Evolutionary conservation across 2,329 filamentous ascomycete species (phyloP).

Genomic region (Colletotrichum sp.): DNA sequence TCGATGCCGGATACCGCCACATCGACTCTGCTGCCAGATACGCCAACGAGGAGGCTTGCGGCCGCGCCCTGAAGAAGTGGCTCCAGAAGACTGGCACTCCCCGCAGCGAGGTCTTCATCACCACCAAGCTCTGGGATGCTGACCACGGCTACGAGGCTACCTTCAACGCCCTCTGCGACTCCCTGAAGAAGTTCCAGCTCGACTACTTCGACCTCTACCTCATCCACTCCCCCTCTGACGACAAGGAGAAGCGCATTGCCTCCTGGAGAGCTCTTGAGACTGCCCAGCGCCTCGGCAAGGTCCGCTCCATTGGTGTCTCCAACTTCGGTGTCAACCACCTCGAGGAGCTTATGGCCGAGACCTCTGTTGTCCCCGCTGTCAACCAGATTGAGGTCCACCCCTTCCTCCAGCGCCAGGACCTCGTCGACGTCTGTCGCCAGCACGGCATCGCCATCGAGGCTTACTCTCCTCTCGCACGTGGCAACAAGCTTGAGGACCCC

Average conservation of each 20-base stretch:
- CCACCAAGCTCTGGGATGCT: conserved; percentile 43
- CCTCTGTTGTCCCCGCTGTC: conserved; percentile 53
- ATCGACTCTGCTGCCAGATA: conserved; percentile 51
- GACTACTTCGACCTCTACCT: conserved; percentile 60
- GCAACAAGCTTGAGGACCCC: conserved; percentile 52
- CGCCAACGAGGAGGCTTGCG: conserved; percentile 57
- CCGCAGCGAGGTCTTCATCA: conserved; percentile 39
- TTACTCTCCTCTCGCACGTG: conserved; percentile 52
- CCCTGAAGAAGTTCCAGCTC: conserved; percentile 47
- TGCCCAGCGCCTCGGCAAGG: conserved; percentile 39
- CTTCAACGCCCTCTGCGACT: conserved; percentile 44
- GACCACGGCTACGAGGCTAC: conserved; percentile 30
- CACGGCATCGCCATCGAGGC: conserved; percentile 64
- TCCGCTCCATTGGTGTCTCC: conserved; percentile 48
- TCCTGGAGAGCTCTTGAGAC: conserved; percentile 28
- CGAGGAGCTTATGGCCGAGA: conserved; percentile 39
- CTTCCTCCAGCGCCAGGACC: conserved; percentile 55
- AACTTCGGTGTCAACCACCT: conserved; percentile 39
- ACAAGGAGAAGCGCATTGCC: conserved; percentile 69
- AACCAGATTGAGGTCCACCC: conserved; percentile 69
- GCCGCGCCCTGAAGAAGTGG: conserved; percentile 35
- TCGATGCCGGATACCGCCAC: conserved; percentile 57
- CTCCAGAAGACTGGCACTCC: conserved; percentile 32
- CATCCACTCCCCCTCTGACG: conserved; percentile 66
- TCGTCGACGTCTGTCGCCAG: conserved; percentile 63